These are phyloP conservation scores for Eucalyptus regnans DNA, from an alignment of 345 rosid species.

Conservation along the genomic window DNA sequence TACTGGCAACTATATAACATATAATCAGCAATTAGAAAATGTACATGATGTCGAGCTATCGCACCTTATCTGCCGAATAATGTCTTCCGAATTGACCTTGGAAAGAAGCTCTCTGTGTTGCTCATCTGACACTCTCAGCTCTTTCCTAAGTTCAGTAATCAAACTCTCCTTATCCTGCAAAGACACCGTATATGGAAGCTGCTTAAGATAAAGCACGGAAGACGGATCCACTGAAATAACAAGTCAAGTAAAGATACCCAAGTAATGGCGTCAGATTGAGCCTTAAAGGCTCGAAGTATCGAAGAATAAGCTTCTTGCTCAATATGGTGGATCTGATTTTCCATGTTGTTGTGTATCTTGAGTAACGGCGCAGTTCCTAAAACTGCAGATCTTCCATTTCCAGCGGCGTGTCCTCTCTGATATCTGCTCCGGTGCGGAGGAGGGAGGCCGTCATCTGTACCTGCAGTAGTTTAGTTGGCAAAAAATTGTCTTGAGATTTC, in stretches of 20 bases:
- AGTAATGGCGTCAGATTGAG: conserved; percentile 94
- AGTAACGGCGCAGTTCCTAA: conserved; percentile 47
- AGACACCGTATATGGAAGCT: neutral
- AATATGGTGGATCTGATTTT: conserved; percentile 77
- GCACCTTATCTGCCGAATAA: conserved; percentile 78
- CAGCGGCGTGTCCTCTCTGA: conserved; percentile 62
- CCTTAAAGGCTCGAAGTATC: conserved; percentile 90
- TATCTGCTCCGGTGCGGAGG: conserved; percentile 87
- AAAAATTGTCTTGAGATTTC: neutral
- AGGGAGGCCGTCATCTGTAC: conserved; percentile 97
- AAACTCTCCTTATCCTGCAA: conserved; percentile 86
- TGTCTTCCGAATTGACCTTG: conserved; percentile 82
- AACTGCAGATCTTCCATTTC: conserved; percentile 77
- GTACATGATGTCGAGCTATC: neutral
- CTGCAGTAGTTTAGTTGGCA: conserved; percentile 26
- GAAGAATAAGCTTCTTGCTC: conserved; percentile 93
- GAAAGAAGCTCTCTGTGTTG: conserved; percentile 84
- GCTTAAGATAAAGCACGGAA: neutral
- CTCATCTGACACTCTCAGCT: conserved; percentile 92
- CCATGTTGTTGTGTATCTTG: conserved; percentile 75
- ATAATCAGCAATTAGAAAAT: neutral
- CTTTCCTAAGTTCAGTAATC: conserved; percentile 94
- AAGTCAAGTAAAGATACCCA: conserved; percentile 46
- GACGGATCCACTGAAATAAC: neutral
- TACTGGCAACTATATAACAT: conserved; percentile 7